Percentiles rank a stretch among this genome's conserved stretches.
These are phyloP conservation scores for Zymoseptoria ardabiliae DNA, from an alignment of 2,329 filamentous ascomycete species.

Conservation along the genomic window DNA sequence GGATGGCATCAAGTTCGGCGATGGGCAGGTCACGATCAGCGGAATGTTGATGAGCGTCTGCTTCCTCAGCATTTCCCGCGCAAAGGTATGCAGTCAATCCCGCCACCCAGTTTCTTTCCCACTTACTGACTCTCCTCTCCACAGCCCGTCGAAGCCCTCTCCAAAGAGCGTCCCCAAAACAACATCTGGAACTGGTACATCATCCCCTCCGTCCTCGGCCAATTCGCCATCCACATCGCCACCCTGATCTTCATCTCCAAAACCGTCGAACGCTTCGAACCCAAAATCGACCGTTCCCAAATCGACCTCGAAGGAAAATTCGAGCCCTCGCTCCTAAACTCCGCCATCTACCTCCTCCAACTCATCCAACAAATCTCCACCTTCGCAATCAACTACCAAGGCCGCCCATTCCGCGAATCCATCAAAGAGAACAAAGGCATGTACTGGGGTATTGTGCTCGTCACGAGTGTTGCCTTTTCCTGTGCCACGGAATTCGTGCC, in stretches of 20 bases:
- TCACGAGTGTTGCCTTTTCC: constrained; percentile 82
- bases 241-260: constrained; percentile 91
- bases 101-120: background rate
- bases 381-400: constrained; percentile 99
- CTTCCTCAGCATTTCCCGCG: constrained; percentile 96
- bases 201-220: constrained; percentile 91
- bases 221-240: constrained; percentile 91
- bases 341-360: constrained; percentile 91
- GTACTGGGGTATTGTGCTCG: constrained; percentile 92
- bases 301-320: constrained; percentile 95
- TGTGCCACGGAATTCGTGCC: constrained; percentile 94
- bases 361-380: constrained; percentile 98
- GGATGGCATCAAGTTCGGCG: constrained; percentile 97
- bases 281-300: constrained; percentile 48
- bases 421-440: constrained; percentile 94
- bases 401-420: constrained; percentile 91
- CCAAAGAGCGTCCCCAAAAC: constrained; percentile 93
- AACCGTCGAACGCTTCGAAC: constrained; percentile 77
- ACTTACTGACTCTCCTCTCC: constrained; percentile 17
- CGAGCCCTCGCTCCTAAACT: constrained; percentile 86
- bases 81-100: constrained; percentile 52
- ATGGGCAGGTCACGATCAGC: constrained; percentile 96
- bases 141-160: constrained; percentile 81
- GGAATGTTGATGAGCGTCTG: constrained; percentile 99
- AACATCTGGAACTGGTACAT: constrained; percentile 99